These are phyloP conservation scores for Glebionis coronaria DNA, from an alignment of 129 eudicot species.

Conservation along the genomic window DNA sequence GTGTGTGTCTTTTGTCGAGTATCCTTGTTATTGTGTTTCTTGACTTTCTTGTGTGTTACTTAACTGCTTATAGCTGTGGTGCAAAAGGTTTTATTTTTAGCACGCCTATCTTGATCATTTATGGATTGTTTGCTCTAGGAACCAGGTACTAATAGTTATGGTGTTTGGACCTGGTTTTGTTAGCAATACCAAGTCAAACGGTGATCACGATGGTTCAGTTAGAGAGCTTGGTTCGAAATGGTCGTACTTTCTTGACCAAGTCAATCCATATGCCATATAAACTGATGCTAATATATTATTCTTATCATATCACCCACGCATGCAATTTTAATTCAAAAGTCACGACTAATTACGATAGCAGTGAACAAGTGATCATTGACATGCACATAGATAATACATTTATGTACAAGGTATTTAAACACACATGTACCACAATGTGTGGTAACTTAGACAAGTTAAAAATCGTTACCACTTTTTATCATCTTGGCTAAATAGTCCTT, in stretches of 20 bases:
- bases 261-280: slow-evolving; percentile 8
- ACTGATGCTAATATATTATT: not conserved
- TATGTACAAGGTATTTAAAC: too few species aligned
- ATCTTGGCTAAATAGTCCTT: too few species aligned
- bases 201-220: slow-evolving; percentile 13
- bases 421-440: too few species aligned
- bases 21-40: too few species aligned
- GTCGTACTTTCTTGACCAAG: slow-evolving; percentile 17
- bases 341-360: not conserved
- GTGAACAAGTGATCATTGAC: not conserved
- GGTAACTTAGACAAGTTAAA: too few species aligned
- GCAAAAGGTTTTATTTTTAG: too few species aligned
- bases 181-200: slow-evolving; percentile 13
- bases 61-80: too few species aligned
- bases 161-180: not conserved
- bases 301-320: not conserved
- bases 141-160: not conserved
- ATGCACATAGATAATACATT: too few species aligned
- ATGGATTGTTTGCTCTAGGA: not conserved
- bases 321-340: slow-evolving; percentile 2
- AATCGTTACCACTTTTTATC: too few species aligned
- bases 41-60: too few species aligned
- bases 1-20: too few species aligned
- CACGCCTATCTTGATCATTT: too few species aligned
- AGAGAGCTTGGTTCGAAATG: slow-evolving; percentile 8